phyloP scores from a whole-genome alignment of 768 basidiomycete species.

The Ramaria sp. region DNA sequence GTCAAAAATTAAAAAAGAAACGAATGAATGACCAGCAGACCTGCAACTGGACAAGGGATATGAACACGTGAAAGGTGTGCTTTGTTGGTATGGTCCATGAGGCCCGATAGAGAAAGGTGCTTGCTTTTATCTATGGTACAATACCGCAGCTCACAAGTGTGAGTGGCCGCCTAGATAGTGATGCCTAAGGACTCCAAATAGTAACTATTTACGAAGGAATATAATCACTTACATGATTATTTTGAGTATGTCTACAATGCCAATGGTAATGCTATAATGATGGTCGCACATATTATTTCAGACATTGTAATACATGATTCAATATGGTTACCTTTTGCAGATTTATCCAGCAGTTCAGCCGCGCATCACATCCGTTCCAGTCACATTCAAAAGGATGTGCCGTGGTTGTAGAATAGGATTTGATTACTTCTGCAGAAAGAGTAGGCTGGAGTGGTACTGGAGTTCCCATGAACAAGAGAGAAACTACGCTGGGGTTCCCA shows the following conservation, averaged over 20 bases:
- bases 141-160: background rate
- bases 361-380: background rate
- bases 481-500: too few species aligned
- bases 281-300: background rate
- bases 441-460: background rate
- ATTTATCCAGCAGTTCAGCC: background rate
- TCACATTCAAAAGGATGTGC: background rate
- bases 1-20: background rate
- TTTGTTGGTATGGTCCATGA: background rate
- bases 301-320: background rate
- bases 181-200: too few species aligned
- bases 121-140: background rate
- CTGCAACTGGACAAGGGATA: background rate
- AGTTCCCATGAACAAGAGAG: too few species aligned
- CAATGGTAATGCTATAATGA: background rate
- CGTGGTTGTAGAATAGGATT: background rate
- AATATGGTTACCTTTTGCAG: background rate
- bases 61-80: background rate
- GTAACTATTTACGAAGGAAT: background rate
- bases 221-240: background rate
- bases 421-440: background rate
- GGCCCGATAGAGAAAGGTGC: background rate
- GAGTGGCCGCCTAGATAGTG: background rate
- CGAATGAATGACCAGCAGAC: background rate
- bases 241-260: background rate